Evolutionary conservation across 192 early-diverging fungal species (phyloP).

Genomic region (Kickxella alabastrina): DNA sequence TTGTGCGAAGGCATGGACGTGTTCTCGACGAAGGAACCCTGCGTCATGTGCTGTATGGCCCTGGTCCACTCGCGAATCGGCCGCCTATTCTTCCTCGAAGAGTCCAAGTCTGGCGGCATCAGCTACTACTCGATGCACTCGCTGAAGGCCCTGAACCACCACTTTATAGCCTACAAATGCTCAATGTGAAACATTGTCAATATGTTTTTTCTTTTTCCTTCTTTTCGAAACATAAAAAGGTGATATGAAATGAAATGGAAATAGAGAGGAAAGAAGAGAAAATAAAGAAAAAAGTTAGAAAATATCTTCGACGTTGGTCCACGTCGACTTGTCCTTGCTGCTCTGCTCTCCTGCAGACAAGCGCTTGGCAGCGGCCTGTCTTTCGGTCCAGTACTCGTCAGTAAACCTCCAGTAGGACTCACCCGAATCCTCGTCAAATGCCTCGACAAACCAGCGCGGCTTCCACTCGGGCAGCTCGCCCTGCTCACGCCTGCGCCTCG

Average conservation of each 20-base stretch:
- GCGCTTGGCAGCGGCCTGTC: constrained; percentile 55
- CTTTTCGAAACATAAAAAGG: neutral
- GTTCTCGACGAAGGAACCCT: constrained; percentile 81
- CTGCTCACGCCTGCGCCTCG: constrained; percentile 57
- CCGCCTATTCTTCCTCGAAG: constrained; percentile 68
- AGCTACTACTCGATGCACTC: constrained; percentile 32
- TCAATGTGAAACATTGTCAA: neutral
- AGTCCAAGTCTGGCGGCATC: constrained; percentile 17
- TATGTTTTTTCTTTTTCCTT: neutral
- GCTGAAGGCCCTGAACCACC: constrained; percentile 39
- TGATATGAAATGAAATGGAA: neutral
- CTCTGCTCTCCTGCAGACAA: constrained; percentile 18
- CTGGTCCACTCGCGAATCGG: constrained; percentile 89
- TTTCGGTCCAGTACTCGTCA: constrained; percentile 67
- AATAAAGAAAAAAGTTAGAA: constrained; percentile 15
- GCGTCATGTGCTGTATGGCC: constrained; percentile 92
- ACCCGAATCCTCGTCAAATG: constrained; percentile 62
- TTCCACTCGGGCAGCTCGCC: constrained; percentile 56
- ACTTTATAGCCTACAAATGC: constrained; percentile 27
- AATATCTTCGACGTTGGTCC: constrained; percentile 42
- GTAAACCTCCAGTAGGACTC: constrained; percentile 67
- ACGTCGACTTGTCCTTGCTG: neutral
- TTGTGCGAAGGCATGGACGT: constrained; percentile 80
- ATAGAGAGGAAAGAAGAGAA: neutral
- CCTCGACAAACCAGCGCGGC: constrained; percentile 78